phyloP scores from a whole-genome alignment of 768 basidiomycete genomes.

The Lactarius sp. region DNA sequence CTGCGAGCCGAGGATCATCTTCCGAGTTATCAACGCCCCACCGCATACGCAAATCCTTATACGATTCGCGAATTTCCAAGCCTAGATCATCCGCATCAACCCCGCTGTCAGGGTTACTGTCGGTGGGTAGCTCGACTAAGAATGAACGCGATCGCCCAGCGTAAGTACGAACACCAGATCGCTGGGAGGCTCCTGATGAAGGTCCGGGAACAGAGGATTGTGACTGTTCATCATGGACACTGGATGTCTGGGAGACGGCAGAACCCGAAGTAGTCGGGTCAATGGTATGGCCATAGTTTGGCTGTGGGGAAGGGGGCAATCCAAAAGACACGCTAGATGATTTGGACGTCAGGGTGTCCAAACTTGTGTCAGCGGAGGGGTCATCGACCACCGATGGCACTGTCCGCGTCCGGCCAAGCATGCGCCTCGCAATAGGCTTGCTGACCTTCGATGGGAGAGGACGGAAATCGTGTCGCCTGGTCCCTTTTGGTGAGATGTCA shows the following conservation, averaged over 20 bases:
- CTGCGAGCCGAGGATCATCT: conserved; percentile 51
- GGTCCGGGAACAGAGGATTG: conserved; percentile 23
- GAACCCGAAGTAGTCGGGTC: conserved; percentile 18
- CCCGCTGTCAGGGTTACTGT: conserved; percentile 19
- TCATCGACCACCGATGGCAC: conserved; percentile 42
- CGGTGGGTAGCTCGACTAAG: conserved; percentile 52
- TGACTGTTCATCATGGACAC: conserved; percentile 21
- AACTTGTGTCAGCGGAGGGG: conserved; percentile 30
- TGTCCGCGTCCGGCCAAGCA: conserved; percentile 66
- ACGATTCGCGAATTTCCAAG: conserved; percentile 61
- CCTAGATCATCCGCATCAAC: conserved; percentile 39
- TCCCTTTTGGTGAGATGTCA: conserved; percentile 31
- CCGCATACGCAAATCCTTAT: conserved; percentile 63
- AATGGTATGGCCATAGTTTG: conserved; percentile 22
- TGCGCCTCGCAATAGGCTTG: conserved; percentile 53
- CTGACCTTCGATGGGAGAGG: conserved; percentile 19
- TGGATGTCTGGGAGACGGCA: conserved; percentile 17
- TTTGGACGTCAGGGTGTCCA: conserved; percentile 27
- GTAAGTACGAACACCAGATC: conserved; percentile 57
- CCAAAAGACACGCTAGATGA: conserved; percentile 24
- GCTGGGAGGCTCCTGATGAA: conserved; percentile 23
- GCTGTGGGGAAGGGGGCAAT: conserved; percentile 19
- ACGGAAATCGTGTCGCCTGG: background rate
- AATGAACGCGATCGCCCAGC: conserved; percentile 78
- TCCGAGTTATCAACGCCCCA: conserved; percentile 82